Conservation (phyloP, 257 asterid species). For the Osmanthus fragrans region DNA sequence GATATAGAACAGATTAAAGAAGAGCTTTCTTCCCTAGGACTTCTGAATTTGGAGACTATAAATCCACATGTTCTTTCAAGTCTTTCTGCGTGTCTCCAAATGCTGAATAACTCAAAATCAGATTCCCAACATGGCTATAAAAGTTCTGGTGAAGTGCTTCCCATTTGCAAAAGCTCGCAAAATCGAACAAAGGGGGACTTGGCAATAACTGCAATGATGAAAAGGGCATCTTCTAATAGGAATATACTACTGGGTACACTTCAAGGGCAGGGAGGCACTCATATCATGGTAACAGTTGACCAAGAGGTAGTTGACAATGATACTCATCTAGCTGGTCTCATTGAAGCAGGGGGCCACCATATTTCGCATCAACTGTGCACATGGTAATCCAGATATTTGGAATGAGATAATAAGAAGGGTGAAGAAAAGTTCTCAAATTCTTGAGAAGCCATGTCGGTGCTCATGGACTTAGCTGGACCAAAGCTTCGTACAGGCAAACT, state of each 20-base stretch:
- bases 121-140: constrained; percentile 31
- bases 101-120: constrained; percentile 41
- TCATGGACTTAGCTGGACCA: constrained; percentile 87
- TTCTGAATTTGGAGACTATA: constrained; percentile 50
- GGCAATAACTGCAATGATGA: constrained; percentile 43
- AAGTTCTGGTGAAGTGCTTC: constrained; percentile 30
- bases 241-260: constrained; percentile 54
- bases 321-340: constrained; percentile 45
- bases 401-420: constrained; percentile 50
- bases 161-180: constrained; percentile 29
- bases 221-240: constrained; percentile 40
- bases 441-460: constrained; percentile 74
- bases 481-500: constrained; percentile 74
- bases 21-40: constrained; percentile 61
- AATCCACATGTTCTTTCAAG: constrained; percentile 64
- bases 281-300: constrained; percentile 78
- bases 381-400: constrained; percentile 64
- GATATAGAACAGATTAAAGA: constrained; percentile 52
- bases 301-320: constrained; percentile 56
- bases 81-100: constrained; percentile 56
- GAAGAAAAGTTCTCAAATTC: constrained; percentile 48
- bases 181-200: constrained; percentile 39
- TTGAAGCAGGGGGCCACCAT: constrained; percentile 57
- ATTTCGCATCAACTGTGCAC: constrained; percentile 77
- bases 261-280: constrained; percentile 47